Evolutionary conservation across 257 asterid species (phyloP).

Genomic region (Phtheirospermum japonicum): DNA sequence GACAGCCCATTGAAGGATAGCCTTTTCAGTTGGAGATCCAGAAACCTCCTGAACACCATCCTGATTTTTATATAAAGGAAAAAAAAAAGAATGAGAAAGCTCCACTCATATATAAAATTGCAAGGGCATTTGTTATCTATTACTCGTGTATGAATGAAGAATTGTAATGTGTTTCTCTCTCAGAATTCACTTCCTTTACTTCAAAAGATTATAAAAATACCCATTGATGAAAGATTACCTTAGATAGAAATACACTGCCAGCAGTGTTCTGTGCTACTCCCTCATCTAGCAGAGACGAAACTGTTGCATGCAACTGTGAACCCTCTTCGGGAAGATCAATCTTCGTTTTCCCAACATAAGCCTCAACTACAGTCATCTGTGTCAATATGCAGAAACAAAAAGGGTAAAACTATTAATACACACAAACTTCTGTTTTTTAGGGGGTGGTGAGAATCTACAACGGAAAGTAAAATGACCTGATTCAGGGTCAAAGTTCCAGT

Average conservation of each 20-base stretch:
- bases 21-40: constrained; percentile 97
- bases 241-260: constrained; percentile 77
- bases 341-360: constrained; percentile 61
- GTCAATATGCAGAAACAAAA: constrained; percentile 15
- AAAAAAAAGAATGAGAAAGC: constrained; percentile 4
- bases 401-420: background rate
- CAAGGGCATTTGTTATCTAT: constrained; percentile 18
- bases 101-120: constrained; percentile 10
- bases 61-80: constrained; percentile 30
- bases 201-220: background rate
- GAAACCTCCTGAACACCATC: constrained; percentile 78
- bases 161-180: constrained; percentile 9
- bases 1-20: constrained; percentile 91
- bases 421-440: background rate
- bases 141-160: constrained; percentile 21
- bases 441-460: constrained; percentile 25
- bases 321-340: constrained; percentile 72
- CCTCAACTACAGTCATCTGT: constrained; percentile 95
- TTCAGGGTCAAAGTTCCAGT: constrained; percentile 95
- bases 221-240: constrained; percentile 46
- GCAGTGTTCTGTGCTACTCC: constrained; percentile 83
- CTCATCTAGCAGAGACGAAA: constrained; percentile 79
- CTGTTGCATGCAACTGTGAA: constrained; percentile 47
- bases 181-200: constrained; percentile 9
- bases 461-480: constrained; percentile 48